Base-by-base conservation (phyloP, 345 rosid genomes). In the Carallia pectinifolia region DNA sequence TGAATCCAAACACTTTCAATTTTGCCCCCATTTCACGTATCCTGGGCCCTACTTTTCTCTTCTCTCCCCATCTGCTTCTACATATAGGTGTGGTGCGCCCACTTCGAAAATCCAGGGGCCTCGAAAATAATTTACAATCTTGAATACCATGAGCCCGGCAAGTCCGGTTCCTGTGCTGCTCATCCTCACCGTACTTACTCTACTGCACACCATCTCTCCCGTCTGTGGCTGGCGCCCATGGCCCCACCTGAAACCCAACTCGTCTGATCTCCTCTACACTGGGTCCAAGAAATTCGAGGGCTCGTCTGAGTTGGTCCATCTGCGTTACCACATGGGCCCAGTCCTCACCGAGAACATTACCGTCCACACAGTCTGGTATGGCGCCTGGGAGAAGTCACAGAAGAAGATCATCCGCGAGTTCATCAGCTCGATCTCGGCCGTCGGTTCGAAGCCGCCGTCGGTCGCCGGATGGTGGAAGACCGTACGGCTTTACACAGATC, bases 321-420 rank as follows among this genome's bases (percentile, higher is more conserved):
- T 95, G 73, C 90, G 88, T 64, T 92, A 92, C 88, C 99, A 95
- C 68, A 90, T 88, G 97, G 99, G 99, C 1, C 99, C 99, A 0
- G 93, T 95, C 62, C 87, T 95, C 62, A 86, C 99, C 58, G 84
- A 81, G 77, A 85, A 87, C 85, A 90, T 95, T 69, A 90, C 93
- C 80, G 82, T 95, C 71, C 89, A 92, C 80, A 64, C 87, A 36
- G 92, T 95, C 74, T 95, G 99, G 99, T 95, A 92, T 87, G 99
- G 99, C 63, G 76, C 62, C 66, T 95, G 97, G 97, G 70, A 77
- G 34, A 83, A 69, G 53, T 60, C 87, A 27, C 97, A 95, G 75
- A 95, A 95, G 73, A 85, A 84, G 69, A 86, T 92, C 72, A 90
- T 95, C 74, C 87, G 96, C 6, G 97, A 89, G 82, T 95, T 95